Evolutionary conservation across 2,329 filamentous ascomycete genomes (phyloP), one percentile per base, ranked within the genome.

Genomic region (Sordariomycetes sp.): DNA sequence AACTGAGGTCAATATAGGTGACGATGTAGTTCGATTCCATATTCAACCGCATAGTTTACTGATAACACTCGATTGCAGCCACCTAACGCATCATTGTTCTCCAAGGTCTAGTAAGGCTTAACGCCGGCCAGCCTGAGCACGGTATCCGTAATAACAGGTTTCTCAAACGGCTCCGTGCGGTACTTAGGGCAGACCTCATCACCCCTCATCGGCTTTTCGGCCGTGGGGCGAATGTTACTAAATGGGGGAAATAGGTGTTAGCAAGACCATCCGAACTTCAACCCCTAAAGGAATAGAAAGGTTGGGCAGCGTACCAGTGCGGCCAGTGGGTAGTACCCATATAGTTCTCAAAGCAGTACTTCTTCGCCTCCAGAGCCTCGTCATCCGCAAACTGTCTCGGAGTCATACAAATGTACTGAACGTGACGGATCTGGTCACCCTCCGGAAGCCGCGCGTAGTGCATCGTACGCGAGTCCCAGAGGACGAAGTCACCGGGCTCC

Each of bases 401-500:
- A 1, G 70, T 71, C 65, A 71, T 68, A 63, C 68, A 71, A n/a
- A 65, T 67, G 60, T 73, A 74, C 58, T 69, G 66, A 7, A 71
- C 68, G 34, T 69, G 62, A 22, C 72, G 66, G 55, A 73, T 68
- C 37, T 68, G 65, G n/a, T 71, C 62, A 12, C 66, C 68, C 57
- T 72, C 67, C 11, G 71, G 68, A 5, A 71, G 59, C 11, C 63
- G 60, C 48, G 68, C 61, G 61, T 74, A 79, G 64, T 80, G 77
- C 55, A 78, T 72, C 0, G 74, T 75, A 3, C 77, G 66, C 3
- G 71, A 73, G 60, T 77, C 75, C 76, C 75, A 76, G 7, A 77
- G 65, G 5, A 76, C 68, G 40, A 64, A 60, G 57, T 64, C 63
- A 18, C 61, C 62, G 1, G 63, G 63, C 18, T 61, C 62, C 58